Evolutionary conservation across 345 rosid species (phyloP), one percentile per base, ranked within the genome.

Genomic region (Eucalyptus caleyi): DNA sequence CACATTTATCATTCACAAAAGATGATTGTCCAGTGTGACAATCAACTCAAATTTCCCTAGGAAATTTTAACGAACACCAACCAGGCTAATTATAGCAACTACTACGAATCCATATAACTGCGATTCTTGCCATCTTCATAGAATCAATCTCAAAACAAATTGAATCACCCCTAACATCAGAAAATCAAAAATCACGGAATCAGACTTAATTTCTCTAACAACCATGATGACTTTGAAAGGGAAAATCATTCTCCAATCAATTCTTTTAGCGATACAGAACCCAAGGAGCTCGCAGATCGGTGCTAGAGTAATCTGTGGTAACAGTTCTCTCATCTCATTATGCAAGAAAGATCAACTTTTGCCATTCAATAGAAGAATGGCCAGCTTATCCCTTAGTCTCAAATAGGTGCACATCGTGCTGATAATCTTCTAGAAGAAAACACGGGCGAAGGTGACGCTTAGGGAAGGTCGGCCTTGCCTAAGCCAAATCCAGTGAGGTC

Each of bases 401-500:
- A 23, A 54, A 23, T 21, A 54, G 24, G 60, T 54, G 26, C 27
- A 54, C 26, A 54, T 54, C 6, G 2, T 54, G 60, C 60, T 23
- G 9, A 54, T 23, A 54, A 54, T 54, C 60, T 54, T 54, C 60
- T 4, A 23, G 27, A 54, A 54, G 60, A 54, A 54, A 54, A 54
- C 27, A 54, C 5, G 0, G 16, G 51, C 0, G 16, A 50, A 50
- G 51, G 51, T 50, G 51, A 14, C 16, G 0, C 16, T 50, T 0
- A 50, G 1, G 0, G 1, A 50, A 50, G 6, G 51, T 50, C 0
- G 6, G 16, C 51, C 16, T 50, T 50, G 51, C 51, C 6, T 2
- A 14, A 0, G 3, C 16, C 0, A 5, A 0, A 50, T 50, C 16
- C 1, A 0, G 51, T 50, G 51, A 50, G 51, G 16, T 50, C 0